phyloP scores from a whole-genome alignment of 768 basidiomycete genomes.

The Gautieria morchelliformis region DNA sequence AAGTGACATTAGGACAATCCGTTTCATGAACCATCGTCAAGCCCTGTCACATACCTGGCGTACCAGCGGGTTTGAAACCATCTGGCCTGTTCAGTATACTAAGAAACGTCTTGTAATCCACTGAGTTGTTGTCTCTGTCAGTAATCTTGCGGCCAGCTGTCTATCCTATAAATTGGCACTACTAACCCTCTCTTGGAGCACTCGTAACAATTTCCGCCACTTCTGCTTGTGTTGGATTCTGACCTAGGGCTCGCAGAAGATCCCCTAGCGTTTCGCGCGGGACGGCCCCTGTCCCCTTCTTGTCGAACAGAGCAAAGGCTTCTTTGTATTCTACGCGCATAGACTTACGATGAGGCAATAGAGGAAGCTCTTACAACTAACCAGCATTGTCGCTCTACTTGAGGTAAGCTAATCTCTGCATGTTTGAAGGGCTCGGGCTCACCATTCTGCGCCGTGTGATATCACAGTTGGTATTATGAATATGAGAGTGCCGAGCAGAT shows the following conservation, averaged over 20 bases:
- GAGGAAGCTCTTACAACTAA: slow-evolving; percentile 10
- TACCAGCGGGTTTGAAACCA: slow-evolving; percentile 95
- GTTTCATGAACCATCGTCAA: neutral
- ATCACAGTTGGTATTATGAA: too few species aligned
- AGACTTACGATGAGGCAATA: neutral
- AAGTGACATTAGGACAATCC: too few species aligned
- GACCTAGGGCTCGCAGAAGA: slow-evolving; percentile 85
- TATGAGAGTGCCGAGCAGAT: too few species aligned
- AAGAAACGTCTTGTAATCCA: slow-evolving; percentile 89
- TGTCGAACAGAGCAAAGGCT: slow-evolving; percentile 97
- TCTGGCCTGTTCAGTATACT: slow-evolving; percentile 89
- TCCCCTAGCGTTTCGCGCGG: slow-evolving; percentile 86
- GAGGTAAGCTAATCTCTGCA: too few species aligned
- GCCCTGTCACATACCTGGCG: slow-evolving; percentile 54
- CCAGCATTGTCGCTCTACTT: slow-evolving; percentile 46
- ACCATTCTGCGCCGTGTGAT: neutral
- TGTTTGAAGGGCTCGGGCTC: neutral
- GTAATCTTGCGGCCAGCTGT: slow-evolving; percentile 11
- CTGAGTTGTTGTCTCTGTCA: slow-evolving; percentile 27
- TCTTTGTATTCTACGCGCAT: slow-evolving; percentile 78
- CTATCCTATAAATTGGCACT: neutral
- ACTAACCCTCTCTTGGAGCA: slow-evolving; percentile 70
- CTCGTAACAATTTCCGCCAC: slow-evolving; percentile 69
- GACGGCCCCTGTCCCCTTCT: slow-evolving; percentile 86
- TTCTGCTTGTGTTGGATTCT: slow-evolving; percentile 99